Percentiles rank a stretch among this genome's conserved stretches.
phyloP scores from a whole-genome alignment of 225 moss, liverwort and hornwort genomes.

The Physcomitrium patens region DNA sequence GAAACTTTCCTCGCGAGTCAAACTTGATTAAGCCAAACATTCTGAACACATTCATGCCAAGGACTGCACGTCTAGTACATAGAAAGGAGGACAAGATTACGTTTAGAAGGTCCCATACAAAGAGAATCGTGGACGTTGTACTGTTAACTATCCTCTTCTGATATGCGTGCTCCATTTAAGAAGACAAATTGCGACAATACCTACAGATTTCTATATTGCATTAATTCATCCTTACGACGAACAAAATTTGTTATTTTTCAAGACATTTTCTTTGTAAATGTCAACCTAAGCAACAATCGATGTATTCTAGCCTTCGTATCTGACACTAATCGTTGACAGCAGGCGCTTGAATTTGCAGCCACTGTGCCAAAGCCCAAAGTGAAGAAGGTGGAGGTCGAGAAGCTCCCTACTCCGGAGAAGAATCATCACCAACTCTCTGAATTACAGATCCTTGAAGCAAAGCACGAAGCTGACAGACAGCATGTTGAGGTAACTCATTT shows the following conservation, averaged over 20 bases:
- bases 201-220: no score
- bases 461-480: constrained; percentile 74
- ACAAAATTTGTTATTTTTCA: no score
- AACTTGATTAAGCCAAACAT: neutral
- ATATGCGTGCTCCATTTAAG: no score
- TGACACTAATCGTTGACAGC: neutral
- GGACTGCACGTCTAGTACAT: neutral
- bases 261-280: no score
- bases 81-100: neutral
- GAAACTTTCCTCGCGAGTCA: neutral
- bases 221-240: no score
- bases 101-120: neutral
- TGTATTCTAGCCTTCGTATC: neutral
- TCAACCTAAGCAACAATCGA: neutral
- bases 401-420: constrained; percentile 34
- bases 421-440: constrained; percentile 70
- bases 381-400: constrained; percentile 53
- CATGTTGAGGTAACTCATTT: constrained; percentile 60
- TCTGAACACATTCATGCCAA: constrained; percentile 5
- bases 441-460: constrained; percentile 77
- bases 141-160: no score
- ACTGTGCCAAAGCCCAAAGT: constrained; percentile 83
- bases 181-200: no score
- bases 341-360: constrained; percentile 91
- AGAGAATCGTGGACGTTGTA: no score